These are phyloP conservation scores for Crithidia fasciculata DNA, from an alignment of 208 protist genomes.

Conservation along the genomic window DNA sequence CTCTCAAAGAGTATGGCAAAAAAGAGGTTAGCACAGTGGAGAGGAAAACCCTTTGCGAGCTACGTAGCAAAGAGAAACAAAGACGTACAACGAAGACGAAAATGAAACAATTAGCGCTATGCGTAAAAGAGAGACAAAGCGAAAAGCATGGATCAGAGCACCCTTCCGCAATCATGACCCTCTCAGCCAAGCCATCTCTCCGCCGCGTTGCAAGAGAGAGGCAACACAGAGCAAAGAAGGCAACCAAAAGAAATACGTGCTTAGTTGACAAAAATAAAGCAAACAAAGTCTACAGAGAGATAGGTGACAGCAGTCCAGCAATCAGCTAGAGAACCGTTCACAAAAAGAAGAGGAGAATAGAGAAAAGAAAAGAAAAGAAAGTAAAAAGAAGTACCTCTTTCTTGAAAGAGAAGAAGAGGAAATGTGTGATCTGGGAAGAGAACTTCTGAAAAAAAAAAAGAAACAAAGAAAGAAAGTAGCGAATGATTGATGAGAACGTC, in stretches of 20 bases:
- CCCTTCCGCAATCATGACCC: too few relatives aligned
- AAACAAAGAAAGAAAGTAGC: neutral
- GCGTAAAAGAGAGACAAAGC: too few relatives aligned
- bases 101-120: neutral
- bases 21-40: neutral
- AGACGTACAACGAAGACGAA: neutral
- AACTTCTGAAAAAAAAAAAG: neutral
- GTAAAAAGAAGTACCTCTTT: slow-evolving; percentile 1
- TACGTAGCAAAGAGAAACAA: slow-evolving; percentile 10
- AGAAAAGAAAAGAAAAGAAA: slow-evolving; percentile 22
- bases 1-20: too few relatives aligned
- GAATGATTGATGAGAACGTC: too few relatives aligned
- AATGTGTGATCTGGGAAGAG: neutral
- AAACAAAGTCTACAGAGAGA: neutral
- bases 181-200: too few relatives aligned
- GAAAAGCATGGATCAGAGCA: too few relatives aligned
- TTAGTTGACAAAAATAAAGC: neutral
- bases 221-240: neutral
- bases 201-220: neutral
- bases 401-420: slow-evolving; percentile 7
- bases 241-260: neutral
- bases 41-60: neutral
- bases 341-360: neutral
- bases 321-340: too few relatives aligned
- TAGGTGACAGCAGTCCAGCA: neutral